A percentile compares a stretch with the other conserved stretches of the same genome.
Evolutionary conservation across 495 filamentous ascomycete species (phyloP).

Genomic region (Aspergillus bridgeri): DNA sequence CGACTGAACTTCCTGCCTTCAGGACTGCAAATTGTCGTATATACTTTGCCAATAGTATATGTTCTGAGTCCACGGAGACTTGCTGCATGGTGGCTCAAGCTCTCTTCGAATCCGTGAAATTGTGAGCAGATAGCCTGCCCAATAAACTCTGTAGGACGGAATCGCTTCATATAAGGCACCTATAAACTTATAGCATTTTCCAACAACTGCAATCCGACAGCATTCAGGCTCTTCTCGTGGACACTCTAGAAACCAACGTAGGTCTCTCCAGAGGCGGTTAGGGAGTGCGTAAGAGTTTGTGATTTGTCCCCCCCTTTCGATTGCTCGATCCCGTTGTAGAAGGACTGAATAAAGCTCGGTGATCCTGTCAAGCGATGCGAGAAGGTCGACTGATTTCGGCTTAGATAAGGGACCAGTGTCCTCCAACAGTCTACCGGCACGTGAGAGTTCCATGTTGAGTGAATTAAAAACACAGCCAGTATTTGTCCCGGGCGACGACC

Average conservation of each 20-base stretch:
- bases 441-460: not conserved
- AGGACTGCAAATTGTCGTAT: not conserved
- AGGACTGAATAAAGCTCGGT: not conserved
- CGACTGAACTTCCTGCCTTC: too few species aligned
- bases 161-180: not conserved
- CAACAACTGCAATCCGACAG: not conserved
- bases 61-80: not conserved
- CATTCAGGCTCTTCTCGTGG: not conserved
- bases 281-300: not conserved
- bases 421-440: not conserved
- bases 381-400: not conserved
- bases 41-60: conserved; percentile 2
- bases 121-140: not conserved
- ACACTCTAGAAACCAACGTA: conserved; percentile 2
- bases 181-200: conserved; percentile 1
- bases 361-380: not conserved
- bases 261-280: conserved; percentile 4
- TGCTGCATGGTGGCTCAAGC: not conserved
- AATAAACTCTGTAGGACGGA: not conserved
- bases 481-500: not conserved
- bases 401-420: not conserved
- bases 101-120: not conserved
- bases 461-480: not conserved
- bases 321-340: not conserved
- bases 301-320: not conserved